Evolutionary conservation across 225 moss, liverwort and hornwort genomes (phyloP).

Genomic region (Takakia lepidozioides): DNA sequence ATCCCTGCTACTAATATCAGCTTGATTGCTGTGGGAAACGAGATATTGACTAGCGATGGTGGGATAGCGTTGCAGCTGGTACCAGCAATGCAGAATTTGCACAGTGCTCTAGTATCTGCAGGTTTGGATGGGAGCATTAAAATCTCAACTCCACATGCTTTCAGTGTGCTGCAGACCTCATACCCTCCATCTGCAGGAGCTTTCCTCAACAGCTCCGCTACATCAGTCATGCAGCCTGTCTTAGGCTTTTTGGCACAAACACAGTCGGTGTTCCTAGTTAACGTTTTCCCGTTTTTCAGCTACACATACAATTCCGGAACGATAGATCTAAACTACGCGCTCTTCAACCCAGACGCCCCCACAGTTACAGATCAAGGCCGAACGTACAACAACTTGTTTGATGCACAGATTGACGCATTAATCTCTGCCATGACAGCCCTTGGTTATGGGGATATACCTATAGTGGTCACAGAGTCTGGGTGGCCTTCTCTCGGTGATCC

Average conservation of each 20-base stretch:
- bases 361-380: constrained; percentile 42
- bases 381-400: constrained; percentile 65
- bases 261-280: constrained; percentile 60
- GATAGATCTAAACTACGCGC: constrained; percentile 67
- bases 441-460: constrained; percentile 42
- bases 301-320: constrained; percentile 59
- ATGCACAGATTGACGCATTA: constrained; percentile 81
- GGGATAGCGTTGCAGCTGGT: constrained; percentile 41
- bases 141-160: constrained; percentile 65
- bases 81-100: constrained; percentile 73
- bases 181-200: constrained; percentile 66
- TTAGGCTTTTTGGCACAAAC: constrained; percentile 53
- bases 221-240: constrained; percentile 64
- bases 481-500: constrained; percentile 73
- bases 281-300: constrained; percentile 79
- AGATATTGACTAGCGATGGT: constrained; percentile 44
- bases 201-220: constrained; percentile 43
- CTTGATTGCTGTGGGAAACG: constrained; percentile 72
- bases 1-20: constrained; percentile 40
- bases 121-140: constrained; percentile 55
- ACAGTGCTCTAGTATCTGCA: constrained; percentile 40
- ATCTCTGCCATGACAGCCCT: constrained; percentile 56
- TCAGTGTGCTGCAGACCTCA: constrained; percentile 49
- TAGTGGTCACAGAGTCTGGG: constrained; percentile 76
- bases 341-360: constrained; percentile 50